Percentiles rank a stretch among this genome's conserved stretches.
Conservation (phyloP, 352 stramenopile species). For the Phytopythium helicoides region DNA sequence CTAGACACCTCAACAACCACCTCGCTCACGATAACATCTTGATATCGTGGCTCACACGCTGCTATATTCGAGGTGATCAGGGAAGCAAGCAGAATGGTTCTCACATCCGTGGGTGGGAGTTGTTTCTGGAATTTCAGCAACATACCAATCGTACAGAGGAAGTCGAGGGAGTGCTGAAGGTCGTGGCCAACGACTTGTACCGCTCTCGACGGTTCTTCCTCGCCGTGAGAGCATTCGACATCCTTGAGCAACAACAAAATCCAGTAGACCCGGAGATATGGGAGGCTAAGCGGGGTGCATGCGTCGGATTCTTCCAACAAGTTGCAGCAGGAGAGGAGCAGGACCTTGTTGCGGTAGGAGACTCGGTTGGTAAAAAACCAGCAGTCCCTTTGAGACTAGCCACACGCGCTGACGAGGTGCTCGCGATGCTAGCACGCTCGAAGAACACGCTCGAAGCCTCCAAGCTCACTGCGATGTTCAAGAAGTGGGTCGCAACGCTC, state of each 20-base stretch:
- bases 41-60: constrained; percentile 56
- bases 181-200: constrained; percentile 76
- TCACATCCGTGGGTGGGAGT: constrained; percentile 49
- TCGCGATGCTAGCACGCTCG: constrained; percentile 45
- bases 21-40: constrained; percentile 9
- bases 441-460: constrained; percentile 56
- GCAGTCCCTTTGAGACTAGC: constrained; percentile 14
- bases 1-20: constrained; percentile 18
- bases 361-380: not conserved
- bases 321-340: constrained; percentile 34
- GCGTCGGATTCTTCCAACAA: constrained; percentile 59
- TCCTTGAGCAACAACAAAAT: constrained; percentile 65
- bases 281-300: constrained; percentile 73
- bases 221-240: constrained; percentile 69
- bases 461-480: constrained; percentile 36
- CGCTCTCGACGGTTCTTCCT: constrained; percentile 52
- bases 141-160: constrained; percentile 20
- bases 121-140: constrained; percentile 62
- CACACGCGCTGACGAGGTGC: constrained; percentile 34
- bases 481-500: constrained; percentile 31
- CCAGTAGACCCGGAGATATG: constrained; percentile 60
- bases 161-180: constrained; percentile 53
- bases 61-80: constrained; percentile 34
- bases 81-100: constrained; percentile 9
- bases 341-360: not conserved